Percentiles rank a stretch among this genome's conserved stretches.
Evolutionary conservation across 345 rosid species (phyloP).

Genomic region (Sisymbrium irio): DNA sequence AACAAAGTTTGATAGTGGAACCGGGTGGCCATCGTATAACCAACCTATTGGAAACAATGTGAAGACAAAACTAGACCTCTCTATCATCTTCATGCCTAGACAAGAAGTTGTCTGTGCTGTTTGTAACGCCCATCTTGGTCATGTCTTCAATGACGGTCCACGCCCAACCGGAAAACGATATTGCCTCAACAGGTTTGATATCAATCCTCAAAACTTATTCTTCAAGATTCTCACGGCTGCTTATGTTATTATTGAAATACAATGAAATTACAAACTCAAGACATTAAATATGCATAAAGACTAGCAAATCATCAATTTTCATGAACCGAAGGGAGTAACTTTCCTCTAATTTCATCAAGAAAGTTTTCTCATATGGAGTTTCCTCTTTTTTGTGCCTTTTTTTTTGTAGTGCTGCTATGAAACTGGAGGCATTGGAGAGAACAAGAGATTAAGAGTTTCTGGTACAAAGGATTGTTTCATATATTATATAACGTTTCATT

Average conservation of each 20-base stretch:
- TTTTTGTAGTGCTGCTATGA: constrained; percentile 42
- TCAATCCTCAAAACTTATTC: not conserved
- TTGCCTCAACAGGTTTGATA: constrained; percentile 74
- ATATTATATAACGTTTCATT: not conserved
- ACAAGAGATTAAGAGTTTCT: constrained; percentile 26
- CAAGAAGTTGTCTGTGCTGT: constrained; percentile 67
- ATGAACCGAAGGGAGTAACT: not conserved
- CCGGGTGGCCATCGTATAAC: constrained; percentile 95
- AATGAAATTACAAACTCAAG: no score
- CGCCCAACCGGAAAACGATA: constrained; percentile 81
- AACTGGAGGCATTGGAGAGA: constrained; percentile 27
- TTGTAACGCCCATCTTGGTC: constrained; percentile 88
- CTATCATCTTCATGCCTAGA: constrained; percentile 89
- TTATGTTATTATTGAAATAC: no score
- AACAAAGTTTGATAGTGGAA: constrained; percentile 95
- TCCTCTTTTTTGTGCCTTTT: not conserved
- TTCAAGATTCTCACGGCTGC: not conserved
- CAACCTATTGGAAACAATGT: constrained; percentile 67
- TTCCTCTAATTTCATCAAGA: not conserved
- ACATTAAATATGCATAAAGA: not conserved
- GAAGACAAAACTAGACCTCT: constrained; percentile 67
- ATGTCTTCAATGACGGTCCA: constrained; percentile 84
- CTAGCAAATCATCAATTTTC: not conserved
- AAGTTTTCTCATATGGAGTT: not conserved
- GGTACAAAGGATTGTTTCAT: constrained; percentile 15